Conservation (phyloP, 2,329 filamentous ascomycete species). For the Didymella pomorum region DNA sequence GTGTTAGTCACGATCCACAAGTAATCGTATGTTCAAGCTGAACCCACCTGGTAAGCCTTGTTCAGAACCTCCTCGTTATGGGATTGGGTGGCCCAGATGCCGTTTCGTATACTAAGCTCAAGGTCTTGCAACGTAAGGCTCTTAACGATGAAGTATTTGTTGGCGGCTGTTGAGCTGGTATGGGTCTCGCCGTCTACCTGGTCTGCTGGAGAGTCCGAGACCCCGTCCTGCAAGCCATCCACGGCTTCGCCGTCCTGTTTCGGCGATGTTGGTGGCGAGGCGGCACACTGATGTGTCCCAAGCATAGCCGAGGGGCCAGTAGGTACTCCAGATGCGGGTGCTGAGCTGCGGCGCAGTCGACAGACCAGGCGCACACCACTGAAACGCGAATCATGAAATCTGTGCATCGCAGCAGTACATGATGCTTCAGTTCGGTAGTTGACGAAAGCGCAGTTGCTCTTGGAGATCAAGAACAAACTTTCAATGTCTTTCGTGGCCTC, state of each 20-base stretch:
- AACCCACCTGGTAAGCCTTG: conserved; percentile 76
- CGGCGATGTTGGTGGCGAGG: conserved; percentile 40
- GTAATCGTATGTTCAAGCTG: too few relatives aligned
- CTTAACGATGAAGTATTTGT: conserved; percentile 91
- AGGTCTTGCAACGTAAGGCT: conserved; percentile 91
- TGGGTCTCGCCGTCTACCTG: conserved; percentile 24
- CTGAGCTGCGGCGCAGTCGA: conserved; percentile 70
- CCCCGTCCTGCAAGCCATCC: conserved; percentile 22
- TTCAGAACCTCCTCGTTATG: conserved; percentile 91
- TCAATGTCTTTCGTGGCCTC: conserved; percentile 79
- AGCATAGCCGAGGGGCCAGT: conserved; percentile 62
- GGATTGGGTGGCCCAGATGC: conserved; percentile 91
- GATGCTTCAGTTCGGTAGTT: conserved; percentile 86
- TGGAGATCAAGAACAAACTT: conserved; percentile 92
- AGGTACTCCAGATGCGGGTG: conserved; percentile 57
- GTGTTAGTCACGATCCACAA: conserved; percentile 25
- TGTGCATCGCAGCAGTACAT: conserved; percentile 78
- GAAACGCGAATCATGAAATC: conserved; percentile 91
- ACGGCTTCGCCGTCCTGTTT: conserved; percentile 23
- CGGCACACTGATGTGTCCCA: conserved; percentile 32
- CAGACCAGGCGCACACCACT: conserved; percentile 86
- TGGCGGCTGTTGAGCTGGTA: conserved; percentile 58
- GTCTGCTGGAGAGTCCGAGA: conserved; percentile 18
- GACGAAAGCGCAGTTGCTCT: conserved; percentile 96
- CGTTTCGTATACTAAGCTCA: conserved; percentile 84